Base-by-base conservation (phyloP, 176 grass and related monocot species). In the Chloris gayana region DNA sequence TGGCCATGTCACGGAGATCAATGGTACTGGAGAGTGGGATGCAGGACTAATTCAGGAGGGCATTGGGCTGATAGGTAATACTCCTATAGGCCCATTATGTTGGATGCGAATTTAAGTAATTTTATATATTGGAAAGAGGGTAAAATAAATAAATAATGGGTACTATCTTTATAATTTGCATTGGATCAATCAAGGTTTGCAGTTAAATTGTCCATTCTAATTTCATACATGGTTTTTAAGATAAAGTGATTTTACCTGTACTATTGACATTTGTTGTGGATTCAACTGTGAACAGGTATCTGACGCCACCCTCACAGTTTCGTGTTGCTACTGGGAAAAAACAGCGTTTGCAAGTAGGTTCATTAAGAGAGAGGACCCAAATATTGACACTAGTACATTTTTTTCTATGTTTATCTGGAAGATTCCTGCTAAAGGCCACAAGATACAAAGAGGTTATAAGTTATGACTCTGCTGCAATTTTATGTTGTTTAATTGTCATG, bases 11-110 rank as follows among this genome's bases (percentile, higher is more conserved):
- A 74, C 77, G 91, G 88, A 76, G 91, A 94, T 81, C 63, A 41
- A 74, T 94, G 91, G 91, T 44, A 77, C 7, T 94, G 91, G 91
- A 94, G 84, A 85, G 91, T 94, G 45, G 91, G 91, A 74, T 59
- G n/a, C n/a, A n/a, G n/a, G n/a, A n/a, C n/a, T n/a, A n/a, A n/a
- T n/a, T n/a, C n/a, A n/a, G n/a, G n/a, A n/a, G n/a, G n/a, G n/a
- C n/a, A n/a, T n/a, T n/a, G n/a, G n/a, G n/a, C n/a, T n/a, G n/a
- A n/a, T n/a, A 80, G 91, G 69, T n/a, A n/a, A 88, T 84, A 39
- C 76, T 80, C 37, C 61, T 74, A 24, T 68, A 64, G 63, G 70
- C 70, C 31, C 5, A 30, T 14, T 67, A 67, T 17, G n/a, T 82
- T 77, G 14, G 34, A 72, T 72, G 6, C 10, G 58, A 49, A 74